These are phyloP conservation scores for Tephrocybe sp. DNA, from an alignment of 768 basidiomycete genomes.

Conservation along the genomic window DNA sequence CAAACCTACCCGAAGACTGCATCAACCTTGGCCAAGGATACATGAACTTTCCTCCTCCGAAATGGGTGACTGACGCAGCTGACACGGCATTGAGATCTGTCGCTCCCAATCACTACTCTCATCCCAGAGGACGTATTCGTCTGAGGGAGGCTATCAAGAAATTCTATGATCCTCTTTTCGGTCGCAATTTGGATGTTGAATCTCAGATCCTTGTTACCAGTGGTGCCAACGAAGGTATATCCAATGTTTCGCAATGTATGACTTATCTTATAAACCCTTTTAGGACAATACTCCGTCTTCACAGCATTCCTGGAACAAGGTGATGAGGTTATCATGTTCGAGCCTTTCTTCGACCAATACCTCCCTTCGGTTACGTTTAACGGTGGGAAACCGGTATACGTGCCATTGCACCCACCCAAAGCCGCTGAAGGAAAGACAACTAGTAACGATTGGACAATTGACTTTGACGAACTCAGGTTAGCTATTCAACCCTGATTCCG, in stretches of 20 bases:
- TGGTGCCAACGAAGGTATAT: slow-evolving; percentile 91
- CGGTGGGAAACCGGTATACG: slow-evolving; percentile 89
- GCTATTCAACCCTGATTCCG: slow-evolving; percentile 10
- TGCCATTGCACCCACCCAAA: slow-evolving; percentile 89
- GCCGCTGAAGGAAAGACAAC: slow-evolving; percentile 43
- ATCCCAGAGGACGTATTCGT: slow-evolving; percentile 85
- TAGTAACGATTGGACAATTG: slow-evolving; percentile 85
- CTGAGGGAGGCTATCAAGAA: slow-evolving; percentile 85
- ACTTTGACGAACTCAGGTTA: slow-evolving; percentile 85
- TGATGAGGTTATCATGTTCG: slow-evolving; percentile 98
- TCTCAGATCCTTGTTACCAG: slow-evolving; percentile 92
- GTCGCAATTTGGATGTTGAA: slow-evolving; percentile 76
- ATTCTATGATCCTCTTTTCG: slow-evolving; percentile 71
- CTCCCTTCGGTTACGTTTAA: slow-evolving; percentile 93
- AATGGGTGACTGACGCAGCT: slow-evolving; percentile 77
- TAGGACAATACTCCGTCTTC: slow-evolving; percentile 93
- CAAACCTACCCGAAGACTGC: slow-evolving; percentile 86
- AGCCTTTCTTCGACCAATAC: slow-evolving; percentile 98
- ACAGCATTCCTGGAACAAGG: slow-evolving; percentile 88
- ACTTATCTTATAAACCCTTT: neutral
- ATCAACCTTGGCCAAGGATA: slow-evolving; percentile 96
- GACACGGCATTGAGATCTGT: slow-evolving; percentile 63
- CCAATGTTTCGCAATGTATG: neutral
- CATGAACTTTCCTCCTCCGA: slow-evolving; percentile 89
- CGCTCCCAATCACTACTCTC: slow-evolving; percentile 83